phyloP scores from a whole-genome alignment of 192 early-diverging fungal genomes.

The Entomortierella chlamydospora region DNA sequence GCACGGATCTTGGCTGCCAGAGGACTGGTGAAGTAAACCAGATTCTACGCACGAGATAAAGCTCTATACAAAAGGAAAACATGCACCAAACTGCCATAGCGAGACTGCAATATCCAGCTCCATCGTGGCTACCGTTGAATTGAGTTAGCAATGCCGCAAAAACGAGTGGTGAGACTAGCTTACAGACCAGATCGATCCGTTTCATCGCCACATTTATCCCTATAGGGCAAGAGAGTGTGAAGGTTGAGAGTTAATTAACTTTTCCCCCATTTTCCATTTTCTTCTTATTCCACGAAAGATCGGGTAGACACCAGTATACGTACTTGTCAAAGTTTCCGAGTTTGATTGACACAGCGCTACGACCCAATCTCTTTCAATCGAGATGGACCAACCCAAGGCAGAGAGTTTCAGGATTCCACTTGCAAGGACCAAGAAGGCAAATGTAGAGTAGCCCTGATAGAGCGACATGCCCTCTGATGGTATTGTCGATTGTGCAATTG shows the following conservation, averaged over 20 bases:
- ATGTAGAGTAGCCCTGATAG: conserved; percentile 24
- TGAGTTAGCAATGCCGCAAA: conserved; percentile 36
- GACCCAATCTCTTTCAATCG: conserved; percentile 53
- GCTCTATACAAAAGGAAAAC: conserved; percentile 18
- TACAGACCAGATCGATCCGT: conserved; percentile 52
- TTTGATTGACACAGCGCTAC: conserved; percentile 36
- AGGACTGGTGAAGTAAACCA: conserved; percentile 22
- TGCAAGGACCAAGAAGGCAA: conserved; percentile 27
- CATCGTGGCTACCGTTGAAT: not conserved
- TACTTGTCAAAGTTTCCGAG: conserved; percentile 40
- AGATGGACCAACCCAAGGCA: conserved; percentile 46
- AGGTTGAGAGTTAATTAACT: too few relatives aligned
- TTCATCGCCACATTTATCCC: conserved; percentile 43
- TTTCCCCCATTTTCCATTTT: too few relatives aligned
- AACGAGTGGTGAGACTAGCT: conserved; percentile 40
- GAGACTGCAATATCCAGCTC: conserved; percentile 26
- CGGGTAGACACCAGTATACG: not conserved
- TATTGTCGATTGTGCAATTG: not conserved
- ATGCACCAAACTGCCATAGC: conserved; percentile 40
- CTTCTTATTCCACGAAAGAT: too few relatives aligned
- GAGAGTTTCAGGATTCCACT: conserved; percentile 40
- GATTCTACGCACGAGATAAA: conserved; percentile 25
- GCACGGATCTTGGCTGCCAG: conserved; percentile 15
- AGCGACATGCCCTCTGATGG: not conserved
- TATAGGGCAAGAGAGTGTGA: not conserved